Conservation (phyloP, 257 asterid genomes). For the Ehretia macrophylla region DNA sequence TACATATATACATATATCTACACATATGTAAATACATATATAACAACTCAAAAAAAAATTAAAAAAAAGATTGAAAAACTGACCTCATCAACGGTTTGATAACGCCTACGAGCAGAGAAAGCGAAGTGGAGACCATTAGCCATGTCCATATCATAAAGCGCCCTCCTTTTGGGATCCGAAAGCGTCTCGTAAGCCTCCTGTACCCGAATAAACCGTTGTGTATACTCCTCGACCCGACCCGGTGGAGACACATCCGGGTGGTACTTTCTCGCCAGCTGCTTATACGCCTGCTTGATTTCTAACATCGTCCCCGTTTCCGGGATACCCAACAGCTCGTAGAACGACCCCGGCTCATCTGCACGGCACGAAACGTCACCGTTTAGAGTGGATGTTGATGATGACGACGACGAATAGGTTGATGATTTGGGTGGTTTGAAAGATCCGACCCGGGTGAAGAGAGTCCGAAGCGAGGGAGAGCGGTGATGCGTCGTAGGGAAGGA, state of each 20-base stretch:
- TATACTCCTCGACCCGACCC: slow-evolving; percentile 66
- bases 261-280: slow-evolving; percentile 76
- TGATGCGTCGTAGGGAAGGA: slow-evolving; percentile 13
- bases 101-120: slow-evolving; percentile 38
- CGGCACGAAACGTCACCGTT: slow-evolving; percentile 10
- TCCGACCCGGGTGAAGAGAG: slow-evolving; percentile 2
- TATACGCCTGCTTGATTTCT: slow-evolving; percentile 84
- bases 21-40: background rate
- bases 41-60: background rate
- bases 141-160: slow-evolving; percentile 54
- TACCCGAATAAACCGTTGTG: slow-evolving; percentile 60
- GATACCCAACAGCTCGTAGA: slow-evolving; percentile 80
- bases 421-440: slow-evolving; percentile 3
- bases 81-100: slow-evolving; percentile 47
- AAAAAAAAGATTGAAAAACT: background rate
- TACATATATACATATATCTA: background rate
- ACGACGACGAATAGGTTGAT: slow-evolving; percentile 4
- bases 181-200: slow-evolving; percentile 88
- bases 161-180: slow-evolving; percentile 66
- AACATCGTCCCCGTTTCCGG: slow-evolving; percentile 44
- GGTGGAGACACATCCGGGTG: slow-evolving; percentile 97
- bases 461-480: slow-evolving; percentile 27
- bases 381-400: slow-evolving; percentile 11
- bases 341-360: slow-evolving; percentile 18
- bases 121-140: slow-evolving; percentile 50